Conservation (phyloP, 441 rosid species). For the Euphorbia corollata region DNA sequence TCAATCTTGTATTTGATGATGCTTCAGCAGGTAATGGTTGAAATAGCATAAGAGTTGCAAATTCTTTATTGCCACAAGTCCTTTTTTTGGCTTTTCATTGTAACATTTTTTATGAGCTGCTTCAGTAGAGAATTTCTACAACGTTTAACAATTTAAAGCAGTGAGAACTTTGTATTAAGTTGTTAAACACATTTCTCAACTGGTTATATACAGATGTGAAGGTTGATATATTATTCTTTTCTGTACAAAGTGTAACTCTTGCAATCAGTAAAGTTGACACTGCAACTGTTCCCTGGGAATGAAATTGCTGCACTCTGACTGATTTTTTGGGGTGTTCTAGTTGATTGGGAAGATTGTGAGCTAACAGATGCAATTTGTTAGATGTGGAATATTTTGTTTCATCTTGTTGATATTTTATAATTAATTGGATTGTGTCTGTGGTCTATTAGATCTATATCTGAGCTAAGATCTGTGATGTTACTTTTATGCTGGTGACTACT, state of each 20-base stretch:
- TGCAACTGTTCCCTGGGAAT: no score
- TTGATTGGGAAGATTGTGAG: background rate
- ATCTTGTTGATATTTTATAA: background rate
- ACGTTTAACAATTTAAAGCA: background rate
- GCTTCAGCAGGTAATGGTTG: conserved; percentile 52
- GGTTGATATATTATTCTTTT: background rate
- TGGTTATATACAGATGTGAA: background rate
- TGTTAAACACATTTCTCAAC: background rate
- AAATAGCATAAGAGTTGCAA: conserved; percentile 1
- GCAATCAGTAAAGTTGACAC: no score
- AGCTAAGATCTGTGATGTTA: background rate
- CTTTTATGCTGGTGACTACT: conserved; percentile 16
- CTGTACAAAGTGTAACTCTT: background rate
- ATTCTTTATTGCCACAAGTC: background rate
- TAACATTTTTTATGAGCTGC: conserved; percentile 4
- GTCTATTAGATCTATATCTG: background rate
- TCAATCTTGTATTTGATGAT: conserved; percentile 76
- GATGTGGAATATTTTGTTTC: background rate
- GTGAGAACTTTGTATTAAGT: background rate
- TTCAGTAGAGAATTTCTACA: background rate
- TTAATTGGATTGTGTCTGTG: background rate
- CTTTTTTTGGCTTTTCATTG: background rate
- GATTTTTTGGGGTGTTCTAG: no score
- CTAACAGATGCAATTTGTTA: conserved; percentile 3
- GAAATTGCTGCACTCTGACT: no score